Evolutionary conservation across 805 yeast genomes (phyloP), one percentile per base, ranked within the genome.

Genomic region (Kluyveromyces nonfermentans): DNA sequence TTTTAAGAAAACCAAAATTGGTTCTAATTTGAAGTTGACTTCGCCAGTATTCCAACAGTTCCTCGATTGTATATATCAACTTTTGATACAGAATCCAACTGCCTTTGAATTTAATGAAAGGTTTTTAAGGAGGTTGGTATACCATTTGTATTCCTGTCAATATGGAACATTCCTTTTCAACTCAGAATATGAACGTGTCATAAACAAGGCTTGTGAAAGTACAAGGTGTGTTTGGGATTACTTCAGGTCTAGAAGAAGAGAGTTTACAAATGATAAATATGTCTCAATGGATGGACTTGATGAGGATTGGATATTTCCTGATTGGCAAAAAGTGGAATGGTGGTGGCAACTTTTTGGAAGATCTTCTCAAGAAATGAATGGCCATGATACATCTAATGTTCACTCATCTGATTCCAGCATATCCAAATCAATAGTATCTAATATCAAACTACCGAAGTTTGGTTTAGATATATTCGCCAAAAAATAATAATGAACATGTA

Each of bases 11-110:
- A 69, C 69, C 43, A 75, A 69, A 44, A 50, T 43, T 43, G 46
- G 39, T 22, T 49, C 46, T 15, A 44, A 45, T 14, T 53, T 73
- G 41, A 80, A 81, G 49, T 73, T 78, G 43, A 77, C 81, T n/a
- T 84, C 96, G 10, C 98, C 98, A 0, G 77, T 89, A 1, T 90
- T 93, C 65, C 97, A 88, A 54, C 98, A 93, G 58, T 93, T 89
- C 63, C 63, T 93, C 37, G 98, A 93, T 56, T 80, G 93, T 50
- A 83, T 87, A 1, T 88, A 82, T 60, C 98, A 93, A 58, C 58
- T 90, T 16, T 61, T 74, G 41, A 62, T 78, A 7, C 95, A 87
- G 57, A 72, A 76, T 51, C 95, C 96, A 0, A 55, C 66, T 1
- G 65, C 69, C 37, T 93, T 93, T 62, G 96, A 90, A 63, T 89